Base-by-base conservation (phyloP, 352 stramenopile genomes). In the Phytophthora constricta region DNA sequence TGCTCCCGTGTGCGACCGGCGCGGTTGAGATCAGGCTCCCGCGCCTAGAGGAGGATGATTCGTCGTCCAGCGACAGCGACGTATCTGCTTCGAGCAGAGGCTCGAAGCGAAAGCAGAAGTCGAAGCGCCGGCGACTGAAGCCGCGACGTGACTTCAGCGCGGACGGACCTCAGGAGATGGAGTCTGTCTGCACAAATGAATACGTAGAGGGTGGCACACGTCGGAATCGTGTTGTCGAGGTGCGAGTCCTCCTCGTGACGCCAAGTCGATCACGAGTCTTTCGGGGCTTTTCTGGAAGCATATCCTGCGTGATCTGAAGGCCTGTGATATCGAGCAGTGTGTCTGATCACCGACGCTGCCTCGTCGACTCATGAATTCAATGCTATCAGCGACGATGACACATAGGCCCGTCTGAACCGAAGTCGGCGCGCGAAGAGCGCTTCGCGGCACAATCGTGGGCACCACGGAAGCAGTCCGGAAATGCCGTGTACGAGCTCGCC, bases 241-340 rank as follows among this genome's bases (percentile, higher is more conserved):
- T 64, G 19, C 47, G 16, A 60, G 17, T 5, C 51, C 50, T 11
- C 43, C 49, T 45, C 20, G 28, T 27, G 31, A 59, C 10, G 62
- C 39, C 0, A 16, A 2, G 2, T 14, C 26, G 5, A 48, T 64
- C 27, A 48, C 50, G 4, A n/a, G 42, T 0, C 47, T 60, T 22
- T 39, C 47, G n/a, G 46, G 42, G 4, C 22, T 58, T 1, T 59
- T 46, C 9, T 67, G 64, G 46, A 64, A 72, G 23, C 0, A 58
- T n/a, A 74, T 61, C 61, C 46, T 73, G 10, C 55, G 51, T 23
- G 25, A 61, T 28, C 22, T 72, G 0, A 62, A 60, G 5, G 3
- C n/a, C 2, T 52, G 54, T 5, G 26, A 66, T 0, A 47, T 72
- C 17, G 62, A 69, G 3, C 58, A 72, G 20, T 72, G 4, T 72